These are phyloP conservation scores for Elsinoe fawcettii DNA, from an alignment of 2,329 filamentous ascomycete species.

Conservation along the genomic window DNA sequence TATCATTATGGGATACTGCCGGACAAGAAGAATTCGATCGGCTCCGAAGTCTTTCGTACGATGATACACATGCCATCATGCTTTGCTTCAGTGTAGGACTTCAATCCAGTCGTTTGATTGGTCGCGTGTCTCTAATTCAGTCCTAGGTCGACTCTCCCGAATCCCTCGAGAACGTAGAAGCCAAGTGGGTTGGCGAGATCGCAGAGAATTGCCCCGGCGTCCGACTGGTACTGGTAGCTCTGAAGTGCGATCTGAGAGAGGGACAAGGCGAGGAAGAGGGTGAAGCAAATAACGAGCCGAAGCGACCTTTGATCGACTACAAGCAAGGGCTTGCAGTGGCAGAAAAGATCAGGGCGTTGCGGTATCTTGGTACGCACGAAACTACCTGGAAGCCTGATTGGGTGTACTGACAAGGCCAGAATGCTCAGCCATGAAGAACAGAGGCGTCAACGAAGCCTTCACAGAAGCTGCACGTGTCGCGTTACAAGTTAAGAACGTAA, in stretches of 20 bases:
- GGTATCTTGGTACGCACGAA: slow-evolving; percentile 63
- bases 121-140: neutral
- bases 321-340: slow-evolving; percentile 87
- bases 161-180: slow-evolving; percentile 95
- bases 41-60: slow-evolving; percentile 88
- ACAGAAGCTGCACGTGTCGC: slow-evolving; percentile 95
- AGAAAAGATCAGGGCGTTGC: slow-evolving; percentile 79
- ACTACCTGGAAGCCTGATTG: neutral
- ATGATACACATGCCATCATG: slow-evolving; percentile 97
- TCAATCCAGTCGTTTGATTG: no score
- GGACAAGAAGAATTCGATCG: slow-evolving; percentile 99
- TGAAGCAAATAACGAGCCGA: slow-evolving; percentile 32
- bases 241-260: slow-evolving; percentile 95
- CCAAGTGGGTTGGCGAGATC: slow-evolving; percentile 97
- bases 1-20: slow-evolving; percentile 96
- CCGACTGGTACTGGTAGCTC: slow-evolving; percentile 85
- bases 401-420: slow-evolving; percentile 43
- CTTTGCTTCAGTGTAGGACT: slow-evolving; percentile 77
- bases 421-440: slow-evolving; percentile 96
- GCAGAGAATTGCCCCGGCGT: slow-evolving; percentile 95
- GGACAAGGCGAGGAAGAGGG: slow-evolving; percentile 55
- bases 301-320: slow-evolving; percentile 72
- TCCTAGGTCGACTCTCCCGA: slow-evolving; percentile 79
- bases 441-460: slow-evolving; percentile 96
- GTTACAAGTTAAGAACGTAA: slow-evolving; percentile 49